Evolutionary conservation across 805 yeast species (phyloP), one percentile per base, ranked within the genome.

Genomic region (Yamadazyma takamatsuzukensis): DNA sequence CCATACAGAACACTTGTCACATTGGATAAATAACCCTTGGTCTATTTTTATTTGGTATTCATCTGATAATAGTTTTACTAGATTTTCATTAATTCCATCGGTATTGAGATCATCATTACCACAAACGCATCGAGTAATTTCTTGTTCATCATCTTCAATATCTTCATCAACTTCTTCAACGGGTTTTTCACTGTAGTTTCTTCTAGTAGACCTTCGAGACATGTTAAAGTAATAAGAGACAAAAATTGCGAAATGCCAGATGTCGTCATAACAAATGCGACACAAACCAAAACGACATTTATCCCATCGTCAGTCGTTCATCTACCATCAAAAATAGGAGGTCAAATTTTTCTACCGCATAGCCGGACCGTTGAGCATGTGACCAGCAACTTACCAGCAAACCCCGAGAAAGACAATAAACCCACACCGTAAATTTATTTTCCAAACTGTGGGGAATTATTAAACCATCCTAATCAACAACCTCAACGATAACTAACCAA

Each of bases 1-100:
- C 98, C 98, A 90, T 6, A 83, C 96, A 13, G 85, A 78, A 62
- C 98, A 90, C 41, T 74, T 72, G 50, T 93, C 98, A 69, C 94
- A 83, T 50, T 83, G 93, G 44, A 83, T 83, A 51, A 75, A 83
- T 31, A 83, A 67, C 2, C 90, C 93, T 13, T 69, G 61, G 37
- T 74, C 78, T 30, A 59, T 50, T 33, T 59, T 59, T 34, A 66
- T 60, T 29, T 44, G 51, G 41, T 58, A 65, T 30, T 65, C 69
- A 13, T 42, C 44, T 22, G 27, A 33, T 18, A 66, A 48, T 21
- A 63, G 38, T 2, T 43, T 43, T 21, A 40, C 49, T 18, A 64
- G 42, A 11, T 47, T 40, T 8, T 48, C 42, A 35, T 52, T 55
- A 13, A 63, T 51, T 11, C 45, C 33, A 22, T 46, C 41, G 1